Conservation (phyloP, 75 land plant species). For the Isoetes taiwanensis region DNA sequence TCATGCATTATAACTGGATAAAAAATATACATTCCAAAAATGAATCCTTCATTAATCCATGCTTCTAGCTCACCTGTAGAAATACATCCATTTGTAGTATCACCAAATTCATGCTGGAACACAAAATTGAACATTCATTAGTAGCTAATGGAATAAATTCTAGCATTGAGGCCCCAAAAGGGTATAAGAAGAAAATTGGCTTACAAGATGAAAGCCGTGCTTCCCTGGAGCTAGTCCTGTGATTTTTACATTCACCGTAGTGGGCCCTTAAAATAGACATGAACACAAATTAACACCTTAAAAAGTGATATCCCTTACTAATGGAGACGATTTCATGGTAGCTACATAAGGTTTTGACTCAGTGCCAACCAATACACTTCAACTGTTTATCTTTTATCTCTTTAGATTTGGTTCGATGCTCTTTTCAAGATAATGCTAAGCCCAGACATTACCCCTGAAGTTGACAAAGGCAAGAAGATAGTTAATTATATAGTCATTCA, state of each 20-base stretch:
- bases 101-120: conserved; percentile 76
- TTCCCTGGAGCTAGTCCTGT: conserved; percentile 73
- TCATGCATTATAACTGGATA: background rate
- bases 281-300: background rate
- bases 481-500: background rate
- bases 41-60: background rate
- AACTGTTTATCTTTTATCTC: background rate
- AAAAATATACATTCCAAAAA: background rate
- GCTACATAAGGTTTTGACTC: background rate
- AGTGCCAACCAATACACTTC: background rate
- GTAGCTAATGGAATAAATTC: background rate
- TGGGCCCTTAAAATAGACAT: conserved; percentile 35
- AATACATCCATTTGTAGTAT: conserved; percentile 89
- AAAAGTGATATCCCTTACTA: background rate
- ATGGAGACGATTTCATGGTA: background rate
- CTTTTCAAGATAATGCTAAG: background rate
- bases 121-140: conserved; percentile 3
- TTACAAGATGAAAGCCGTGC: conserved; percentile 84
- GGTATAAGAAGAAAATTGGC: background rate
- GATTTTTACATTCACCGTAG: conserved; percentile 61
- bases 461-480: background rate
- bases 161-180: no score
- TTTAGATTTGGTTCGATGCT: background rate
- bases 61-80: conserved; percentile 44
- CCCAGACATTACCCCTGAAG: no score